Conservation (phyloP, 164 flowering plant genomes). For the Macadamia tetraphylla region DNA sequence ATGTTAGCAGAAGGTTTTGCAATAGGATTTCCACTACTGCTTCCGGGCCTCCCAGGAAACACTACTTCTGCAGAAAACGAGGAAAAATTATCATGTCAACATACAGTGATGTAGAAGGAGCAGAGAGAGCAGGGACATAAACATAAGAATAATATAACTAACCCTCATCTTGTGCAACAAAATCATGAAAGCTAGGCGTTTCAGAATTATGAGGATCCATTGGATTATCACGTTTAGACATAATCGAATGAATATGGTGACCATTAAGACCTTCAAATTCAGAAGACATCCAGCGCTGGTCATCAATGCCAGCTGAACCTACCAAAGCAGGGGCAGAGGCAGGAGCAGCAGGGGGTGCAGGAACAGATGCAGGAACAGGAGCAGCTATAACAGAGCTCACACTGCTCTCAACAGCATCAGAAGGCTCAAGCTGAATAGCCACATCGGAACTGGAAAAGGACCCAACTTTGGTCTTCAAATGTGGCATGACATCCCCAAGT, state of each 20-base stretch:
- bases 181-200: constrained; percentile 37
- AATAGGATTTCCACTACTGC: constrained; percentile 28
- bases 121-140: neutral
- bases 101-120: neutral
- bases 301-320: constrained; percentile 18
- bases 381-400: constrained; percentile 21
- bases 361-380: constrained; percentile 3
- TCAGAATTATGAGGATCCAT: constrained; percentile 29
- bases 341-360: neutral
- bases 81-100: neutral
- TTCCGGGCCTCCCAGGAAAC: constrained; percentile 53
- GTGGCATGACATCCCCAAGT: constrained; percentile 78
- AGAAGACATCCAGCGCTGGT: constrained; percentile 23
- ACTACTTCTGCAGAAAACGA: constrained; percentile 44
- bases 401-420: constrained; percentile 30
- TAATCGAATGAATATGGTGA: constrained; percentile 25
- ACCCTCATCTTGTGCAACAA: constrained; percentile 65
- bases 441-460: constrained; percentile 15
- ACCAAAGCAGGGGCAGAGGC: constrained; percentile 18
- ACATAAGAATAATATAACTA: constrained; percentile 6
- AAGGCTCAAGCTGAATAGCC: constrained; percentile 19
- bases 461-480: constrained; percentile 33
- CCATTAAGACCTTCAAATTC: constrained; percentile 26
- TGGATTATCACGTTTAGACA: constrained; percentile 28
- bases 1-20: constrained; percentile 24